These are phyloP conservation scores for Solanum etuberosum DNA, from an alignment of 257 asterid genomes.

Conservation along the genomic window DNA sequence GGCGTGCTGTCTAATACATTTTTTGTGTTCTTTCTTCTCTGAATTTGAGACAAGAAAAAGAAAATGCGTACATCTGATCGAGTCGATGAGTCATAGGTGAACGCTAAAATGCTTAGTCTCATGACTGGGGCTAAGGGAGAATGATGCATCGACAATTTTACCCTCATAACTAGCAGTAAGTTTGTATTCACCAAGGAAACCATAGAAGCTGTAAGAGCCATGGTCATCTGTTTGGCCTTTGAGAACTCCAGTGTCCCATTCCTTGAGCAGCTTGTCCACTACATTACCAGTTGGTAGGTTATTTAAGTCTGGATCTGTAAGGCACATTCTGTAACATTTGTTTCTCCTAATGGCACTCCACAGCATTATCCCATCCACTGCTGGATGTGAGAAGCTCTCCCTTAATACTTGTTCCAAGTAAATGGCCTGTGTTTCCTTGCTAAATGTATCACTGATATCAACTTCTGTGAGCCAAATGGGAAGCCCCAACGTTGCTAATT, in stretches of 20 bases:
- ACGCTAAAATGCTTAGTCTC: slow-evolving; percentile 33
- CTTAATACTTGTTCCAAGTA: slow-evolving; percentile 39
- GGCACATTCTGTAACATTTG: slow-evolving; percentile 55
- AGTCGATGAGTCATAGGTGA: slow-evolving; percentile 4
- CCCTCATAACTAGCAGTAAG: slow-evolving; percentile 11
- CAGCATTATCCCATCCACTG: slow-evolving; percentile 42
- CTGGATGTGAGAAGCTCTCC: slow-evolving; percentile 45
- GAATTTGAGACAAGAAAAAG: background rate
- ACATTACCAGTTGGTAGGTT: slow-evolving; percentile 45
- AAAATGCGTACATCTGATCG: background rate
- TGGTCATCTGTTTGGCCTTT: slow-evolving; percentile 30
- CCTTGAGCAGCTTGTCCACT: slow-evolving; percentile 41
- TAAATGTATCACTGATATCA: slow-evolving; percentile 23
- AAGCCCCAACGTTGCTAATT: slow-evolving; percentile 36
- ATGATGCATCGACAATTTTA: slow-evolving; percentile 12
- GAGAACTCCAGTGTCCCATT: slow-evolving; percentile 32
- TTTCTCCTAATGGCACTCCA: slow-evolving; percentile 35
- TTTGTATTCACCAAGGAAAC: slow-evolving; percentile 43
- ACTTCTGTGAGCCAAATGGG: slow-evolving; percentile 57
- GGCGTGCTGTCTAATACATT: background rate
- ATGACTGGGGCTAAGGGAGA: slow-evolving; percentile 26
- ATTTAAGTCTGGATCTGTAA: slow-evolving; percentile 26
- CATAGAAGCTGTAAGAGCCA: slow-evolving; percentile 36
- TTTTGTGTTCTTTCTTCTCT: background rate
- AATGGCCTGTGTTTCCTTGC: slow-evolving; percentile 33